Conservation (phyloP, 2,329 filamentous ascomycete genomes). For the Colletotrichum chlorophyti region DNA sequence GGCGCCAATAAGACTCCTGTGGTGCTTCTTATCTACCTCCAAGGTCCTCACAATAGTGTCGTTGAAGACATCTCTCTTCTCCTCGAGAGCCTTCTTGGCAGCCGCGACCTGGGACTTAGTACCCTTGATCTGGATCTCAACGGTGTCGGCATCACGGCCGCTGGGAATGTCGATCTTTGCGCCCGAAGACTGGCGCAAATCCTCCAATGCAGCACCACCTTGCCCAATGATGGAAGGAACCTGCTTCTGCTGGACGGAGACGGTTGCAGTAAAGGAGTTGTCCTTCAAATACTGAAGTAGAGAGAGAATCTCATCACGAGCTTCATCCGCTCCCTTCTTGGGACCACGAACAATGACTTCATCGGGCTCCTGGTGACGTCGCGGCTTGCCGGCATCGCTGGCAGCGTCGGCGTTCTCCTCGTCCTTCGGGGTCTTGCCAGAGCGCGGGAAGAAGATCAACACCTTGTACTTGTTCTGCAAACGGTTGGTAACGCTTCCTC, state of each 20-base stretch:
- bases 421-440: constrained; percentile 68
- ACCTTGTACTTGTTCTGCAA: constrained; percentile 94
- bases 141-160: constrained; percentile 74
- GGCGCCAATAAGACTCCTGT: constrained; percentile 86
- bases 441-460: constrained; percentile 89
- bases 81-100: constrained; percentile 88
- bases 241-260: constrained; percentile 89
- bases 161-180: constrained; percentile 92
- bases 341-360: constrained; percentile 92
- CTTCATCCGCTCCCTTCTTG: constrained; percentile 90
- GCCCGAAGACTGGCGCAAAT: constrained; percentile 82
- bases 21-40: constrained; percentile 93
- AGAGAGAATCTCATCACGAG: constrained; percentile 88
- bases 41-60: constrained; percentile 85
- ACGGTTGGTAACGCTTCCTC: constrained; percentile 87
- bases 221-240: constrained; percentile 93
- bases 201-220: constrained; percentile 89
- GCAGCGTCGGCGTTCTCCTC: constrained; percentile 74
- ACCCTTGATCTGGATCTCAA: constrained; percentile 91
- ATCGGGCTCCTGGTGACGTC: constrained; percentile 78
- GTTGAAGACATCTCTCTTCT: constrained; percentile 87
- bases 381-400: constrained; percentile 70
- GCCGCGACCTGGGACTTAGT: constrained; percentile 90
- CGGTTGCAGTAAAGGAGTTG: constrained; percentile 79
- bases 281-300: constrained; percentile 90